Evolutionary conservation across 139 green algal species (phyloP), one percentile per base, ranked within the genome.

Genomic region (Asterochloris sp.): DNA sequence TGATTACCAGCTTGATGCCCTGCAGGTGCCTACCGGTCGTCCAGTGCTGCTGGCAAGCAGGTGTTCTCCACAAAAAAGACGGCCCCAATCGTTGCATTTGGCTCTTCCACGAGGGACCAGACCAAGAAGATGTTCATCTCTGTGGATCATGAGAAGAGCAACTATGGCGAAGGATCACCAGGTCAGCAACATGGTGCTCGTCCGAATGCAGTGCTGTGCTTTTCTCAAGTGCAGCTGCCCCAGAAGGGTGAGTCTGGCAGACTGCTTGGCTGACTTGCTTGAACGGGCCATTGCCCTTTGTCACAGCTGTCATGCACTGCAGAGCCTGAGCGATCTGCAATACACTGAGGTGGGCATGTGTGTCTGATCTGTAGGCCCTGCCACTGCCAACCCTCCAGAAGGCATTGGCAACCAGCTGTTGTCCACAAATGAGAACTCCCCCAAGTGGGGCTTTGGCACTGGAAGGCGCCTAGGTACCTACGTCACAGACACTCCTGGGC

Each of bases 81-180:
- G 62, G 78, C 54, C 69, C 82, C 80, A 29, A 79, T 29, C 60
- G 69, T 88, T 21, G 79, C 73, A 28, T 90, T 90, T 83, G 82
- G 82, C 73, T 85, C 71, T n/a, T 80, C 76, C 74, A 82, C 78
- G 8, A 76, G 87, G 12, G 87, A 90, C 76, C 47, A 28, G 17
- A 75, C 78, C 0, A 81, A 85, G 38, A 90, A 90, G 84, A 82
- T 90, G 63, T 90, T 90, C 78, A 88, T 90, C 76, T 86, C 81
- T 27, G 26, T 84, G 19, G 86, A 88, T 28, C 86, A 90, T 47
- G 86, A 88, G 73, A 90, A 90, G 83, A 83, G 83, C 63, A 81
- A 76, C 76, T 89, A 87, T 63, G 86, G 86, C 15, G 75, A 78
- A 54, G 71, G 68, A 21, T 82, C 79, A 23, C 74, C 64, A 68